These are phyloP conservation scores for Nakazawaea wyomingensis DNA, from an alignment of 805 yeast species.

Conservation along the genomic window DNA sequence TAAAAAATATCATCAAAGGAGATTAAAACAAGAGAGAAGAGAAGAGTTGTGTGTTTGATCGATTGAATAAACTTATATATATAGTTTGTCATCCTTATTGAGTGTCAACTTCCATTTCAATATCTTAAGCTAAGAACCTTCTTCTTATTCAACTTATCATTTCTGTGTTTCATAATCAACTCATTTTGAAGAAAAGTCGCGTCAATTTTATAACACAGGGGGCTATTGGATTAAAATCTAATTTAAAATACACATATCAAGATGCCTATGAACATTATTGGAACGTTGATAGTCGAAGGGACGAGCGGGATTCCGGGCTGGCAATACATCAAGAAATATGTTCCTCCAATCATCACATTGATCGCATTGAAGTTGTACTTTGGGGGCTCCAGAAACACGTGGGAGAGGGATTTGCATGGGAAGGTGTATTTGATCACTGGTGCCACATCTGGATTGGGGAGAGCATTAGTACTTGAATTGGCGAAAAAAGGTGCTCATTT, in stretches of 20 bases:
- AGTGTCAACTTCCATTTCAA: too few species aligned
- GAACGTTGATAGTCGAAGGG: constrained; percentile 68
- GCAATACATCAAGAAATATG: constrained; percentile 48
- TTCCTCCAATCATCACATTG: constrained; percentile 46
- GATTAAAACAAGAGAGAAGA: too few species aligned
- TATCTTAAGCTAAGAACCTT: too few species aligned
- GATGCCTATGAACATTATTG: constrained; percentile 85
- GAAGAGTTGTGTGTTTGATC: too few species aligned
- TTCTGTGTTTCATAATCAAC: too few species aligned
- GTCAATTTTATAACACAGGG: too few species aligned
- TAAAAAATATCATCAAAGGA: too few species aligned
- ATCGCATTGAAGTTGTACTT: constrained; percentile 64
- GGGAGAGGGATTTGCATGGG: constrained; percentile 93
- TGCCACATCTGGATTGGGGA: constrained; percentile 92
- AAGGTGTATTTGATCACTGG: constrained; percentile 81
- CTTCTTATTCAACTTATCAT: too few species aligned
- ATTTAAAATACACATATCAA: constrained; percentile 30
- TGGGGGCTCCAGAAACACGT: constrained; percentile 75
- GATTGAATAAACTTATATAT: too few species aligned
- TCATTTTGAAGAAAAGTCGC: too few species aligned
- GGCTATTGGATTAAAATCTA: too few species aligned
- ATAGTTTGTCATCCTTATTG: too few species aligned
- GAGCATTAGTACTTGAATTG: constrained; percentile 64
- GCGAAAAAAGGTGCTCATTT: constrained; percentile 85
- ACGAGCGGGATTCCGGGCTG: constrained; percentile 73